A percentile compares a stretch with the other conserved stretches of the same genome.
Conservation (phyloP, 306 rosid genomes). For the Cicer bijugum region DNA sequence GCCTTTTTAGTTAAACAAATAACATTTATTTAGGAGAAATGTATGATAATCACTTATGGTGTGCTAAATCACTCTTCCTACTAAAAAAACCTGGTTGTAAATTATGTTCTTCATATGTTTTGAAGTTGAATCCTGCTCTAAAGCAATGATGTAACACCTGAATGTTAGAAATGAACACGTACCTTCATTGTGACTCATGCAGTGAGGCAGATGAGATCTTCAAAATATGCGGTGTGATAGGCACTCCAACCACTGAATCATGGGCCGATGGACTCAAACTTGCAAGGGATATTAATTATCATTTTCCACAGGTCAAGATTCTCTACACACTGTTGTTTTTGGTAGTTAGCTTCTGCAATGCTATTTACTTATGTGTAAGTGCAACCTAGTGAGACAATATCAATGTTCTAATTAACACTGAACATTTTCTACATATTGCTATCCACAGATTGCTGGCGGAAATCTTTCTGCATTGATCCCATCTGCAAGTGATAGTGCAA, state of each 20-base stretch:
- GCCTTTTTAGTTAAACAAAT: not conserved
- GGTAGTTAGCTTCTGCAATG: not conserved
- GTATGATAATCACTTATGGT: not conserved
- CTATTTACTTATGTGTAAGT: not conserved
- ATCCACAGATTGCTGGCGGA: constrained; percentile 70
- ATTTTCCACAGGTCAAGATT: constrained; percentile 81
- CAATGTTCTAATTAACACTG: not conserved
- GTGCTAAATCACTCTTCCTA: not conserved
- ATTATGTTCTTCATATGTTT: not conserved
- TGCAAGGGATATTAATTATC: constrained; percentile 87
- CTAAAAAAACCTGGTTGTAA: not conserved
- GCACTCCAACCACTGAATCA: constrained; percentile 78
- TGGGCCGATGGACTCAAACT: constrained; percentile 90
- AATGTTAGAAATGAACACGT: constrained; percentile 23
- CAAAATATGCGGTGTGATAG: constrained; percentile 91
- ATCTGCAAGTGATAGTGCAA: constrained; percentile 74
- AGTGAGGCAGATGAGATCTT: constrained; percentile 91
- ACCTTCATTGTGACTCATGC: constrained; percentile 42
- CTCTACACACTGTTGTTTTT: constrained; percentile 18
- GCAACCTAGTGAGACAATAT: not conserved
- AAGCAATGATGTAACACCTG: constrained; percentile 3
- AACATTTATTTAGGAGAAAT: too few relatives aligned
- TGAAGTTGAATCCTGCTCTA: constrained; percentile 6
- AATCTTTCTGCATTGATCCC: constrained; percentile 76
- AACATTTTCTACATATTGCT: constrained; percentile 24